Base-by-base conservation (phyloP, 495 filamentous ascomycete species). In the Xylaria bambusicola region DNA sequence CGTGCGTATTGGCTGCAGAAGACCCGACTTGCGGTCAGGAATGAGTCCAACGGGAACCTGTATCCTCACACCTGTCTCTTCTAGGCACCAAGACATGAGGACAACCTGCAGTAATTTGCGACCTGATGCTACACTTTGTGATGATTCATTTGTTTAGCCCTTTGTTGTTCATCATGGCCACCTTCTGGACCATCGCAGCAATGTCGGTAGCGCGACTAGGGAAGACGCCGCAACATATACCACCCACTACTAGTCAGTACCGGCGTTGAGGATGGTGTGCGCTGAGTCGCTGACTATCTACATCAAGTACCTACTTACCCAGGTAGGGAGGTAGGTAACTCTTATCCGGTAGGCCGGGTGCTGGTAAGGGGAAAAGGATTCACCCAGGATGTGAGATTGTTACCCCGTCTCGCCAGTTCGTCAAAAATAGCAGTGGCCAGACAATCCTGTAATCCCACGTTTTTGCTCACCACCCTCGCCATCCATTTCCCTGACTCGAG, bases 11-110 rank as follows among this genome's bases (percentile, higher is more conserved):
- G 68, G 68, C 53, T 61, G 48, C 57, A 18, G 53, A 64, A 38
- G 57, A 62, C 58, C 50, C 50, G 63, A 61, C 46, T 49, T 62
- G 66, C 65, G 68, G 68, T 71, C 68, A 68, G 62, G 59, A 62
- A 68, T 56, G 57, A 55, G 51, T 38, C 44, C 38, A 27, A 50
- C 27, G n/a, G 38, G 13, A 35, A 15, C 20, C 5, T 13, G 13
- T 40, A 29, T 45, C 18, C 26, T 26, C 49, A 50, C 48, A 53
- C 57, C 57, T 38, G 13, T 46, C 38, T 44, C 40, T 36, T 33
- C 38, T 36, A 20, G 23, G 48, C 48, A 42, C 38, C 36, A 17
- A 58, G 31, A 29, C 36, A 31, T 21, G 24, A 47, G 12, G 13
- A 36, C 52, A 40, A 6, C 24, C 47, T 57, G 54, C 54, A 57